Evolutionary conservation across 2,329 filamentous ascomycete genomes (phyloP).

Genomic region (Aspergillus sp.): DNA sequence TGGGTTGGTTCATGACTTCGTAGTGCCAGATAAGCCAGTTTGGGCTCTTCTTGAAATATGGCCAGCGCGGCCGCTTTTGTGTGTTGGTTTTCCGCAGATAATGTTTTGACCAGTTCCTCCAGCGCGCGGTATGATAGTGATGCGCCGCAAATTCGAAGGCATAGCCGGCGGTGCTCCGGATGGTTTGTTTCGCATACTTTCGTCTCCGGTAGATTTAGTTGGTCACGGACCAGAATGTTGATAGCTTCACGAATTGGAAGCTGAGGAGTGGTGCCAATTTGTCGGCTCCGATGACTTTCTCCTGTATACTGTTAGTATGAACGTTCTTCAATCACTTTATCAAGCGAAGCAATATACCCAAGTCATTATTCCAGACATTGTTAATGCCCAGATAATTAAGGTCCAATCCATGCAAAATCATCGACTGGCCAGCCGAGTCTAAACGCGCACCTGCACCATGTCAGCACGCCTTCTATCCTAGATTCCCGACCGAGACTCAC

Average conservation of each 20-base stretch:
- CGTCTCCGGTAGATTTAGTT: slow-evolving; percentile 46
- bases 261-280: slow-evolving; percentile 19
- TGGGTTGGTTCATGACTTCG: slow-evolving; percentile 47
- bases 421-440: slow-evolving; percentile 42
- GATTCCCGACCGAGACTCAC: slow-evolving; percentile 24
- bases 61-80: slow-evolving; percentile 59
- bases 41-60: slow-evolving; percentile 53
- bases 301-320: slow-evolving; percentile 15
- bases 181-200: slow-evolving; percentile 47
- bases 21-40: slow-evolving; percentile 52
- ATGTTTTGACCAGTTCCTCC: slow-evolving; percentile 43
- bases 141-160: slow-evolving; percentile 54
- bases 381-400: slow-evolving; percentile 56
- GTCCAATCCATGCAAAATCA: slow-evolving; percentile 52
- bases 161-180: slow-evolving; percentile 53
- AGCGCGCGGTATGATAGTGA: slow-evolving; percentile 47
- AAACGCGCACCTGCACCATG: slow-evolving; percentile 29
- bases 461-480: slow-evolving; percentile 7
- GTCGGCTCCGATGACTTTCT: slow-evolving; percentile 26
- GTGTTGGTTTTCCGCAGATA: slow-evolving; percentile 49
- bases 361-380: slow-evolving; percentile 52
- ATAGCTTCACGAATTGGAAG: slow-evolving; percentile 31
- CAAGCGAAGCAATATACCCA: slow-evolving; percentile 33
- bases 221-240: slow-evolving; percentile 42
- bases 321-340: not conserved